Percentiles rank a stretch among this genome's conserved stretches.
These are phyloP conservation scores for Exobasidium cylindrosporum DNA, from an alignment of 1,284 basidiomycete genomes.

Conservation along the genomic window DNA sequence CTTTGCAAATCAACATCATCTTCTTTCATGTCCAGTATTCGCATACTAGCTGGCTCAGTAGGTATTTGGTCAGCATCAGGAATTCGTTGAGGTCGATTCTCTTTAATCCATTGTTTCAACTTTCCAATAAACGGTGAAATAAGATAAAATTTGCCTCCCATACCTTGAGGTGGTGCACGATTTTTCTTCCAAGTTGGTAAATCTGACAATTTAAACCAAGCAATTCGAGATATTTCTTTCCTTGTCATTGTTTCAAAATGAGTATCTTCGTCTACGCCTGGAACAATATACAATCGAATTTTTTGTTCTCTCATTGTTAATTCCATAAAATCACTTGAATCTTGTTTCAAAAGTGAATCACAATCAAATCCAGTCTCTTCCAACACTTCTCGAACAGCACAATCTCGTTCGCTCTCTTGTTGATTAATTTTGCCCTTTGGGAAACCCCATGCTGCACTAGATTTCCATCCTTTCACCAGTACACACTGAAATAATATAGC, in stretches of 20 bases:
- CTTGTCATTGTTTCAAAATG: constrained; percentile 88
- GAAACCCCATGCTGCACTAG: constrained; percentile 94
- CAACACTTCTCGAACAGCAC: constrained; percentile 62
- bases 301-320: constrained; percentile 82
- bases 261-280: constrained; percentile 83
- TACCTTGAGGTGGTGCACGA: constrained; percentile 60
- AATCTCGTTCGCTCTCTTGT: constrained; percentile 61
- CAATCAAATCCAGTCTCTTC: constrained; percentile 55
- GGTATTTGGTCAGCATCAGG: not conserved
- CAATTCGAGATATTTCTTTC: constrained; percentile 97
- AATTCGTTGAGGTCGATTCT: constrained; percentile 29
- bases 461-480: constrained; percentile 87
- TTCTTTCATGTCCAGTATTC: not conserved
- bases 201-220: constrained; percentile 88
- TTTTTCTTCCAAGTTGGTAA: constrained; percentile 90
- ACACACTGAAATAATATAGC: constrained; percentile 60
- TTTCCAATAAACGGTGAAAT: constrained; percentile 82
- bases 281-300: constrained; percentile 87
- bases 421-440: constrained; percentile 99
- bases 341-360: constrained; percentile 30
- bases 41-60: not conserved
- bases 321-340: constrained; percentile 68
- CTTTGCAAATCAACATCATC: constrained; percentile 22
- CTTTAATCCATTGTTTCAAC: constrained; percentile 50
- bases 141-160: constrained; percentile 80